Evolutionary conservation across 1,284 basidiomycete species (phyloP), one percentile per base, ranked within the genome.

Genomic region (Amylostereum areolatum): DNA sequence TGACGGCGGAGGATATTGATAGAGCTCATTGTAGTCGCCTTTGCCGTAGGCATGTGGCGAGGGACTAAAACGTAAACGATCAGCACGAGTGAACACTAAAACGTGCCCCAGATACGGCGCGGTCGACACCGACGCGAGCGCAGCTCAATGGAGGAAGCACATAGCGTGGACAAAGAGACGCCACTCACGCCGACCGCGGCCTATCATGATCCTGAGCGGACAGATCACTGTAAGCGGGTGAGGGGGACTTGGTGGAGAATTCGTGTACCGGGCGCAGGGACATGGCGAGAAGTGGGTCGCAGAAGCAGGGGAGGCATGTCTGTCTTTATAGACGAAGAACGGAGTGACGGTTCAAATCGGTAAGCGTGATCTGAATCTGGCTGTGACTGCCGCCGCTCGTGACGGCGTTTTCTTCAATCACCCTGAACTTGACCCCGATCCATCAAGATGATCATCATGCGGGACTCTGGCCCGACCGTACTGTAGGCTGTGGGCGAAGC

Each of bases 251-350:
- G 3, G 28, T 30, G 49, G 37, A 52, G 34, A 47, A 31, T 42
- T 55, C 54, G 46, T 40, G 31, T 48, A 50, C 55, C 12, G 47
- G 49, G 51, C 31, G 48, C 36, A 51, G 45, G 46, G 54, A 47
- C 55, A 56, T 56, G 37, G 37, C 47, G 34, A 52, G 33, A 46
- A 32, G 41, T 36, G 46, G 45, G 37, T 24, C 29, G 42, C 28
- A 7, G 39, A 42, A 47, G 36, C 42, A 51, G 45, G 43, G 42
- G 48, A 48, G 41, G 40, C 29, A 47, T 37, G 18, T 18, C 42
- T 37, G 45, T 32, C 12, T 18, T 37, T 24, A 36, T 47, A 28
- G 32, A 47, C 12, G 27, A 35, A n/a, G n/a, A 35, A 8, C 34
- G 34, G 9, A 8, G 34, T 35, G 34, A 8, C 34, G 34, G 8